Evolutionary conservation across 2,329 filamentous ascomycete species (phyloP), one percentile per base, ranked within the genome.

Genomic region (Fusarium lyarnte): DNA sequence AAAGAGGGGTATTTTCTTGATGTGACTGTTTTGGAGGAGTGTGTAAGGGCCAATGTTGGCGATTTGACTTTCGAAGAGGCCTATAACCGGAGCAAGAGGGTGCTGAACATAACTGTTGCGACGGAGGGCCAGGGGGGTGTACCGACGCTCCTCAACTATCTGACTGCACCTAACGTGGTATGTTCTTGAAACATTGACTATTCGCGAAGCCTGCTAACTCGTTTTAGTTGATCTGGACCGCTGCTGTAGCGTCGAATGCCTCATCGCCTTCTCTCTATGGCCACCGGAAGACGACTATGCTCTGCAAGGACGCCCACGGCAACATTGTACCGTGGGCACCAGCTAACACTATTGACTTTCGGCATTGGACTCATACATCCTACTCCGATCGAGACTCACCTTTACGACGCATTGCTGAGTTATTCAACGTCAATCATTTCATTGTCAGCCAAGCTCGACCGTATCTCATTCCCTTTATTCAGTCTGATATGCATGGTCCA

Each of bases 351-450:
- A 84, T 82, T 21, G 86, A 89, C 57, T 93, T 93, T 78, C 88
- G 86, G n/a, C 89, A 92, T 46, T 93, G 91, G 88, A 90, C 90
- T 9, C 87, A 89, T 65, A 87, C 88, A 25, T 88, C 87, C 11
- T 91, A 92, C 80, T 87, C 87, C 45, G 91, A 93, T 69, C 89
- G 89, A 45, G 91, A 89, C 77, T 87, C 87, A 2, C 88, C 88
- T 4, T 87, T 96, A 3, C 87, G 90, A 59, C 89, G 93, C 42
- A 91, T 96, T 35, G 90, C 92, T 11, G 92, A 95, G 82, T 88
- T 95, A 16, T 96, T 96, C 87, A 97, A 97, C 79, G 93, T 97
- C 58, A 97, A 97, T 79, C 95, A 98, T 84, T 98, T 97, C 82
- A 94, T 98, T 72, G 91, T 98, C 74, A 96, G 93, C 73, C 95